Evolutionary conservation across 129 eudicot species (phyloP).

Genomic region (Daucus carota): DNA sequence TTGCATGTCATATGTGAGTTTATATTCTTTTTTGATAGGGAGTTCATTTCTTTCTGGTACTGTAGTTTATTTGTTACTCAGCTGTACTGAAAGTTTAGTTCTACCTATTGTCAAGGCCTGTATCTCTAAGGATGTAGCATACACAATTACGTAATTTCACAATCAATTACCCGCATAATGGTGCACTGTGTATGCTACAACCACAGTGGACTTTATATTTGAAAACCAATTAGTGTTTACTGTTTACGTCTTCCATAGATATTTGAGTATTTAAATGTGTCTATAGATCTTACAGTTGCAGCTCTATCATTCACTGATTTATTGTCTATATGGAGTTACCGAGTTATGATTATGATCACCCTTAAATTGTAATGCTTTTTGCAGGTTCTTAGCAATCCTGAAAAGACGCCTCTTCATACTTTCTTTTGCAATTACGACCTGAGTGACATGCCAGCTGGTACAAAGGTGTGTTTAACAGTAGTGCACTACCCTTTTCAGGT

Average conservation of each 20-base stretch:
- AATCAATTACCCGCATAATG: background rate
- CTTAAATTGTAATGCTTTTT: constrained; percentile 13
- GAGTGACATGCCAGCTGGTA: constrained; percentile 89
- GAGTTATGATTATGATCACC: background rate
- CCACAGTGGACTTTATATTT: too few species aligned
- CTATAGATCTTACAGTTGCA: background rate
- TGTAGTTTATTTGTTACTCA: background rate
- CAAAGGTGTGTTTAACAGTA: constrained; percentile 41
- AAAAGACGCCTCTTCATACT: constrained; percentile 87
- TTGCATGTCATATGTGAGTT: background rate
- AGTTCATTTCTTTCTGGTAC: background rate
- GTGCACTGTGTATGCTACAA: background rate
- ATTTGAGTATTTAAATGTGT: background rate
- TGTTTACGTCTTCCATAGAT: background rate
- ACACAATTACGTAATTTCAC: background rate
- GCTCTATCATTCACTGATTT: constrained; percentile 4
- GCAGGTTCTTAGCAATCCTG: constrained; percentile 93
- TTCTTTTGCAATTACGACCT: constrained; percentile 81
- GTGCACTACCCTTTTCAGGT: background rate
- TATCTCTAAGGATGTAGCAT: background rate
- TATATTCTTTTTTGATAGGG: background rate
- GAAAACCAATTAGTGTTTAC: background rate
- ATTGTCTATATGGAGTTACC: background rate
- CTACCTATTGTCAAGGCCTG: background rate
- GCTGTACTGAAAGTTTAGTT: background rate